Evolutionary conservation across 106 monocot genomes (phyloP), one percentile per base, ranked within the genome.

Genomic region (Dactylorhiza incarnata): DNA sequence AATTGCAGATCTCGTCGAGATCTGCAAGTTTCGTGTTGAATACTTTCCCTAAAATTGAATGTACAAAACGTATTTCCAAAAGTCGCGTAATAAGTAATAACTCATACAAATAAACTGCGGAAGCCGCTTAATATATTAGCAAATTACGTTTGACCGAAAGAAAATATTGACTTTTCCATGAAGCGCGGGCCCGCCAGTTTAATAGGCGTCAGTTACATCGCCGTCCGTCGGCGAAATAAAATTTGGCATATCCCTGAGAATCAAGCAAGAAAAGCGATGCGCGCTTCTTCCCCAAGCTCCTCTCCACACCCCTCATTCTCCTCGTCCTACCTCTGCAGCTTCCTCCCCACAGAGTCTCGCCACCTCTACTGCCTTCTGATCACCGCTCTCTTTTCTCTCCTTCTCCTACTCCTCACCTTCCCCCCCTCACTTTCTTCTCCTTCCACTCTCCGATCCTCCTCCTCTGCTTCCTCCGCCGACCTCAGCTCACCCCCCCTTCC

Each of bases 401-500:
- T 71, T 9, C 48, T 72, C 49, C 11, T 72, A n/a, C 49, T 72
- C 49, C 23, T 72, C 48, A 4, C 72, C 2, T 72, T 72, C 72
- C 49, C 48, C 12, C 12, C 72, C 6, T 44, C 19, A 6, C 52
- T 0, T 11, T 52, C 69, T 11, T 69, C 72, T 5, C 7, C 72
- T 20, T 12, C 19, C 22, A 17, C 37, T 72, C 11, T 49, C 72
- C 47, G 22, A 23, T 72, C 72, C 2, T 72, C 47, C 48, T 45
- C 80, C 13, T 59, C 74, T 1, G 25, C 69, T 16, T 68, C 74
- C 6, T 59, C 61, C 24, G 25, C 49, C 59, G 3, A 72, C 52
- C 29, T 74, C 67, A 20, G 47, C 70, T 56, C 71, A 17, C 49
- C 72, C 61, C 68, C 78, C 56, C 75, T 73, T 1, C 82, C 82